phyloP scores from a whole-genome alignment of 805 yeast species.

The Yarrowia deformans region DNA sequence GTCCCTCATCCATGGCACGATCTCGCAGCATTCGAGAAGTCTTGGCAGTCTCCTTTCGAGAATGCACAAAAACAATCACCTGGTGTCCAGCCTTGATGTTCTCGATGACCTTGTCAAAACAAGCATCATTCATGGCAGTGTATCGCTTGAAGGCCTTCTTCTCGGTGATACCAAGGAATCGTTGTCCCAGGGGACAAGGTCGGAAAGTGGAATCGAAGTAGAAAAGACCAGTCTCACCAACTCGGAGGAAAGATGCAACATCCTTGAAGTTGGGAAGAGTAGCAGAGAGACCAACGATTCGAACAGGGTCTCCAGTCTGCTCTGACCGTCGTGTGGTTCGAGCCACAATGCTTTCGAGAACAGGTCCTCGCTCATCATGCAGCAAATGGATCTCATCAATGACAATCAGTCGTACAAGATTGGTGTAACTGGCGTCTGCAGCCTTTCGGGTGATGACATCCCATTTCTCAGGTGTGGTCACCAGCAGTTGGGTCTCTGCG shows the following conservation, averaged over 20 bases:
- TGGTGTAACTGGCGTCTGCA: constrained; percentile 68
- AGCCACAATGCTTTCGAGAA: constrained; percentile 84
- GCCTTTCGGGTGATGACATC: constrained; percentile 90
- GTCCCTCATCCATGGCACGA: constrained; percentile 63
- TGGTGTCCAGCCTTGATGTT: constrained; percentile 64
- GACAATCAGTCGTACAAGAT: constrained; percentile 71
- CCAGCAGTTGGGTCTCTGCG: constrained; percentile 77
- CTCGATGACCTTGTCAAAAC: constrained; percentile 80
- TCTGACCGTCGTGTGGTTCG: constrained; percentile 64
- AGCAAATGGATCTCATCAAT: constrained; percentile 92
- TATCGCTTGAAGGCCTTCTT: constrained; percentile 77
- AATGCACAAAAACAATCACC: constrained; percentile 89
- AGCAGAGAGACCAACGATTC: constrained; percentile 89
- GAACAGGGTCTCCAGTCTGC: constrained; percentile 57
- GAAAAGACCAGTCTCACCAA: constrained; percentile 69
- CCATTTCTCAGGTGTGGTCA: constrained; percentile 98
- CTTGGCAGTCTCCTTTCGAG: constrained; percentile 87
- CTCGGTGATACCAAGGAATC: constrained; percentile 86
- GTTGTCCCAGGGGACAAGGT: constrained; percentile 92
- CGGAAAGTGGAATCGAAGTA: constrained; percentile 83
- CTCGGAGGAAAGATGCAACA: constrained; percentile 82
- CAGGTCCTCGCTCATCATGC: constrained; percentile 96
- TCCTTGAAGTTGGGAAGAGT: constrained; percentile 89
- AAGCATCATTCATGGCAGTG: constrained; percentile 88
- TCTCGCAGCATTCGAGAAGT: constrained; percentile 80